Evolutionary conservation across 1,284 basidiomycete genomes (phyloP).

Genomic region (Tremellales sp.): DNA sequence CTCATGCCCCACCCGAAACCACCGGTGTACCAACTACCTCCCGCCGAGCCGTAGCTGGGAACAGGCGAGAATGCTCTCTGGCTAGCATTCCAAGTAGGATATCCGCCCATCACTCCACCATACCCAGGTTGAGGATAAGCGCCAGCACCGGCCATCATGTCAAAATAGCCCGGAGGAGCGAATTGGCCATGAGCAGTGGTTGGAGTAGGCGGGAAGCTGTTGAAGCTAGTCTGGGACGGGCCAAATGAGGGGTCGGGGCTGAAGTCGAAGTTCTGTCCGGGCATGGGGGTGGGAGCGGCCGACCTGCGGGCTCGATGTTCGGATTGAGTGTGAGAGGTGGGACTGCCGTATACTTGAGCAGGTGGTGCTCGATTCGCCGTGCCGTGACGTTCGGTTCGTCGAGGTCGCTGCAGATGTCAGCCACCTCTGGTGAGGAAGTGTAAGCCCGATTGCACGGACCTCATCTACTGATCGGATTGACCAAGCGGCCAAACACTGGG

Average conservation of each 20-base stretch:
- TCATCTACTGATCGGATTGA: conserved; percentile 35
- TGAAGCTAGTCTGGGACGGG: not conserved
- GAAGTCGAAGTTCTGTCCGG: not conserved
- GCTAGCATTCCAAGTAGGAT: not conserved
- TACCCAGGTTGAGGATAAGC: not conserved
- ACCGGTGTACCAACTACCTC: conserved; percentile 12
- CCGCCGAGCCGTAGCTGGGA: not conserved
- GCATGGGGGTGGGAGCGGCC: not conserved
- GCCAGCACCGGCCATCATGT: too few species aligned
- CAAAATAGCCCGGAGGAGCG: not conserved
- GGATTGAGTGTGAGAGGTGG: not conserved
- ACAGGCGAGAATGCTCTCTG: conserved; percentile 2
- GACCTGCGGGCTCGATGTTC: not conserved
- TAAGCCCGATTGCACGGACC: conserved; percentile 16
- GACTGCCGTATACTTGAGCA: too few species aligned
- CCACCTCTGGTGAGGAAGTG: not conserved
- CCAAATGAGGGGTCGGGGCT: not conserved
- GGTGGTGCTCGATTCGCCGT: too few species aligned
- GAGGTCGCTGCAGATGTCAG: conserved; percentile 11
- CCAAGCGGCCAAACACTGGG: conserved; percentile 43
- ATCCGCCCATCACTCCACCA: not conserved
- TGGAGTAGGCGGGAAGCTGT: conserved; percentile 1
- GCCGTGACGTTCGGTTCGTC: not conserved
- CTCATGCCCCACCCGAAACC: conserved; percentile 13
- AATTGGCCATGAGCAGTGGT: too few species aligned